Evolutionary conservation across 305 asterid species (phyloP), one percentile per base, ranked within the genome.

Genomic region (Fraxinus xanthoxyloides): DNA sequence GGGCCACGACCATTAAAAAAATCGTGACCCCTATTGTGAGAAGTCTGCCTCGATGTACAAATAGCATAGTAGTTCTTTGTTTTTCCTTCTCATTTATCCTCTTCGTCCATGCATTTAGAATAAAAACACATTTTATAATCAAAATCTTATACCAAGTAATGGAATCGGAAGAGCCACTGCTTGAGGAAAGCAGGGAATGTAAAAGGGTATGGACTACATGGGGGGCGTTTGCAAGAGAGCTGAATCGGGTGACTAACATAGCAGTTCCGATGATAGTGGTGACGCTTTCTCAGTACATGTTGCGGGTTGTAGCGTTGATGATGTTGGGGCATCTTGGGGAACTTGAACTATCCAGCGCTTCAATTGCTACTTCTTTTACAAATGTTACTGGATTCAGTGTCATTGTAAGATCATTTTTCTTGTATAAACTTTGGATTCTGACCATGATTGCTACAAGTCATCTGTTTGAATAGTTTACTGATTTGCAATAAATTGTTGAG

Each of bases 341-440:
- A 6, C 89, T 89, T 36, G 83, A 86, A 17, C 54, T 89, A 0
- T 87, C 90, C 56, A 72, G 88, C 7, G 87, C 92, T 77, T 80
- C 90, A 30, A 84, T 89, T 73, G 89, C 92, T 82, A 89, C 90
- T 61, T 89, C 92, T 28, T 70, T 89, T 32, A 80, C 85, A 81
- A 89, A 89, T 38, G 92, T 89, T 81, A 87, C 90, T 13, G 92
- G 92, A 3, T 89, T 85, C 84, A 87, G 91, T 12, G 82, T 87
- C 5, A 77, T 88, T 21, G 91, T 88, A 74, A 67, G 86, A 0
- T 26, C 54, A 2, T 35, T 17, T 3, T 35, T 24, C 17, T 40
- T 30, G 19, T 72, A 0, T 30, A 8, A 51, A 51, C 8, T 17
- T 28, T 4, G 30, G 21, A 30, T 28, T 34, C 5, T 9, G 61